phyloP scores from a whole-genome alignment of 805 yeast genomes.

The Lipomyces yamanashiensis region DNA sequence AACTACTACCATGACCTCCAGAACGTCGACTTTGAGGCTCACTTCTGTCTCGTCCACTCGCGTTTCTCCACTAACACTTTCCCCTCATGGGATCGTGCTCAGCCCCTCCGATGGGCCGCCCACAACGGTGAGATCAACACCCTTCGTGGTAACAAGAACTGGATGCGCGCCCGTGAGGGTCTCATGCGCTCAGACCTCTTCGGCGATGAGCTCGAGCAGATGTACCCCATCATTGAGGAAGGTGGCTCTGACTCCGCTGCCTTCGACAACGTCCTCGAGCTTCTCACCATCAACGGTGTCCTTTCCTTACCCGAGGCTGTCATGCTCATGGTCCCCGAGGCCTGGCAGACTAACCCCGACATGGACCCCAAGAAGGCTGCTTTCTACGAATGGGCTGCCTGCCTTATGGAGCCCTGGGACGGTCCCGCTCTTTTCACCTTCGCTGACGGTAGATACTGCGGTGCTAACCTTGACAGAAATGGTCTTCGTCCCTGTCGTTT shows the following conservation, averaged over 20 bases:
- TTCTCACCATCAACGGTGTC: conserved; percentile 88
- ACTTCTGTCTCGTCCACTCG: conserved; percentile 94
- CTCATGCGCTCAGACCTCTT: conserved; percentile 85
- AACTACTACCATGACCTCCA: conserved; percentile 90
- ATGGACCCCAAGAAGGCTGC: conserved; percentile 94
- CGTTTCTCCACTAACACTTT: conserved; percentile 97
- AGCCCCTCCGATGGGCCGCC: conserved; percentile 95
- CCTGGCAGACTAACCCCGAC: conserved; percentile 84
- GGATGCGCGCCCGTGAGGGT: conserved; percentile 99
- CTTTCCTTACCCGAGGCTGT: conserved; percentile 94
- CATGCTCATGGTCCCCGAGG: conserved; percentile 96
- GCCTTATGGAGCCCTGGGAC: conserved; percentile 99
- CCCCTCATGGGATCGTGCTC: conserved; percentile 99
- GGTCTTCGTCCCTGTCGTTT: conserved; percentile 98
- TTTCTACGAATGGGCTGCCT: conserved; percentile 98
- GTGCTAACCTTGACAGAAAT: conserved; percentile 96
- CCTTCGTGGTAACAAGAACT: conserved; percentile 94
- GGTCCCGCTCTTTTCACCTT: conserved; percentile 97
- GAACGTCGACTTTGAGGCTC: conserved; percentile 90
- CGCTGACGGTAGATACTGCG: conserved; percentile 97
- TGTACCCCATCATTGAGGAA: conserved; percentile 95
- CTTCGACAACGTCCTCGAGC: conserved; percentile 90
- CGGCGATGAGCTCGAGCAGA: conserved; percentile 87
- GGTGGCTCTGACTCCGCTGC: conserved; percentile 99
- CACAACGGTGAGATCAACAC: conserved; percentile 99